Percentiles rank a stretch among this genome's conserved stretches.
These are phyloP conservation scores for Balakata baccata DNA, from an alignment of 345 rosid species.

Conservation along the genomic window DNA sequence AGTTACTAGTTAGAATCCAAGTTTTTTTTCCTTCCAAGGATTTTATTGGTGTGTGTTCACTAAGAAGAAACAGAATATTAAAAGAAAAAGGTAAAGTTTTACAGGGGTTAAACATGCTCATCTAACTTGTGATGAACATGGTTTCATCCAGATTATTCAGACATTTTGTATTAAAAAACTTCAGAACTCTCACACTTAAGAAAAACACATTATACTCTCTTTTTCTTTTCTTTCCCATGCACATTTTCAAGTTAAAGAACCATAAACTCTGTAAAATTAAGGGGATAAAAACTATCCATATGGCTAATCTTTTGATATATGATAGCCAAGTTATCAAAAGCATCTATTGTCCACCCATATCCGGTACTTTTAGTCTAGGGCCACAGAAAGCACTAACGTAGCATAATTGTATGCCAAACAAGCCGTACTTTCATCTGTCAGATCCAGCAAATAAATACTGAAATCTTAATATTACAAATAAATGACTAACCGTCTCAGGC, in stretches of 20 bases:
- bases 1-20: not conserved
- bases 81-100: not conserved
- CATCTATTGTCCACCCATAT: not conserved
- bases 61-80: not conserved
- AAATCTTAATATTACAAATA: slow-evolving; percentile 17
- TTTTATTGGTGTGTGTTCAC: not conserved
- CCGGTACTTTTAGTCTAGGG: not conserved
- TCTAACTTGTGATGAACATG: not conserved
- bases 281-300: not conserved
- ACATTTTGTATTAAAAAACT: too few species aligned
- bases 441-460: not conserved
- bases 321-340: not conserved
- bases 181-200: not conserved
- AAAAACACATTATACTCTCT: not conserved
- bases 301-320: not conserved
- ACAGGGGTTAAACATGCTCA: not conserved
- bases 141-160: not conserved
- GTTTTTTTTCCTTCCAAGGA: not conserved
- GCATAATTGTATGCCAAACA: not conserved
- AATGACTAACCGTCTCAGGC: slow-evolving; percentile 86
- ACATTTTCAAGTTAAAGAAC: not conserved
- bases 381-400: not conserved
- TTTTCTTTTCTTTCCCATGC: not conserved
- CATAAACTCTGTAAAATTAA: not conserved
- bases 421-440: not conserved